A percentile compares a stretch with the other conserved stretches of the same genome.
These are phyloP conservation scores for Colletotrichum tanaceti DNA, from an alignment of 2,329 filamentous ascomycete genomes.

Conservation along the genomic window DNA sequence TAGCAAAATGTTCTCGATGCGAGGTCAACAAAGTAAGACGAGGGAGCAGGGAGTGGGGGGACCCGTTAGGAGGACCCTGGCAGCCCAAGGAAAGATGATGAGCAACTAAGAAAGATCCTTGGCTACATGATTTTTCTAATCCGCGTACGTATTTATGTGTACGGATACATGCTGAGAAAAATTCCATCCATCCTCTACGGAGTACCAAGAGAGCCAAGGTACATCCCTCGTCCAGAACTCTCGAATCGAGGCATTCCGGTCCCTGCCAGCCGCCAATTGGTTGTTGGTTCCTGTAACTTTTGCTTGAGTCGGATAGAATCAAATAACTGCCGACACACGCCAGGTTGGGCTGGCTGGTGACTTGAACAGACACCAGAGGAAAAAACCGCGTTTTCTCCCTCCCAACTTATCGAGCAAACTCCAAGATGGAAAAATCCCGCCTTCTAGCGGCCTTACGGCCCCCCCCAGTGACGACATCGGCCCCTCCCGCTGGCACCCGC, in stretches of 20 bases:
- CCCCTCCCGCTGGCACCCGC: constrained; percentile 5
- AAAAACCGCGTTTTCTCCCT: not conserved
- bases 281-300: not conserved
- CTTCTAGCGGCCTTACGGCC: constrained; percentile 7
- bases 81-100: not conserved
- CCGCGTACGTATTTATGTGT: no score
- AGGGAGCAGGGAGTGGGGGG: not conserved
- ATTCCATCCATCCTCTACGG: not conserved
- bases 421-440: not conserved
- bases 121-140: not conserved
- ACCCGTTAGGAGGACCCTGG: not conserved
- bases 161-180: not conserved
- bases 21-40: constrained; percentile 6
- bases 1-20: constrained; percentile 6
- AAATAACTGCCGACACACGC: no score
- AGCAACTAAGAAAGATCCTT: not conserved
- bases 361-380: no score
- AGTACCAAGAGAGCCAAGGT: not conserved
- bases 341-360: no score
- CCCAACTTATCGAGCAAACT: not conserved
- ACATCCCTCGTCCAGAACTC: not conserved
- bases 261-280: not conserved
- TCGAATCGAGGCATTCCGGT: constrained; percentile 7
- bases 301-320: not conserved
- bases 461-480: constrained; percentile 20